Conservation (phyloP, 768 basidiomycete genomes). For the Calocera cornea region DNA sequence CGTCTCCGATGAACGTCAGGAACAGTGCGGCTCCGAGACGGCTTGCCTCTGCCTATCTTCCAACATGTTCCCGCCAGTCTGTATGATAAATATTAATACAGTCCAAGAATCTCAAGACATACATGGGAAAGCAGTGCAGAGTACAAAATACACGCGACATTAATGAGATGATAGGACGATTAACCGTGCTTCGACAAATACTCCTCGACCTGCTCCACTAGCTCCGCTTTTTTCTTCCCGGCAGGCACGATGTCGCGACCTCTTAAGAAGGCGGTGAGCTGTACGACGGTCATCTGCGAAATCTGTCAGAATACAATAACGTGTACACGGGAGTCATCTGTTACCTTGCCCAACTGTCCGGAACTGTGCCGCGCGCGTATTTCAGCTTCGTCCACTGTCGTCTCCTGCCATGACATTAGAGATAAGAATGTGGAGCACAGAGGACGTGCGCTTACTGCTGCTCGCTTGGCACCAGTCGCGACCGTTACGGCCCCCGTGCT, state of each 20-base stretch:
- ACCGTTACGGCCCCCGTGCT: slow-evolving; percentile 31
- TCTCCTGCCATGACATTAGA: slow-evolving; percentile 32
- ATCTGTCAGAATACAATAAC: slow-evolving; percentile 12
- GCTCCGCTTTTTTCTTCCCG: slow-evolving; percentile 60
- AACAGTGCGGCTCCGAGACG: too few relatives aligned
- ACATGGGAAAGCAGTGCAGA: too few relatives aligned
- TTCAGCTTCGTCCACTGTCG: slow-evolving; percentile 56
- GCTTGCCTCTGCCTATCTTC: too few relatives aligned
- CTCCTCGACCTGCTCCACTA: slow-evolving; percentile 49
- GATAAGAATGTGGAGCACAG: slow-evolving; percentile 1
- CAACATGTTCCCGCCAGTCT: too few relatives aligned
- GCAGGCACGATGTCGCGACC: slow-evolving; percentile 40
- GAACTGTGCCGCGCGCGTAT: slow-evolving; percentile 50
- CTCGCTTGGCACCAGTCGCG: slow-evolving; percentile 50
- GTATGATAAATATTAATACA: too few relatives aligned
- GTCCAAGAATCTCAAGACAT: too few relatives aligned
- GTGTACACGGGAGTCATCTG: slow-evolving; percentile 15
- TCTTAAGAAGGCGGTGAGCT: slow-evolving; percentile 71
- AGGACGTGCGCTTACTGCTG: slow-evolving; percentile 40
- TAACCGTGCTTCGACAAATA: slow-evolving; percentile 38
- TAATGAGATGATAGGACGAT: background rate
- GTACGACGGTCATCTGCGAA: slow-evolving; percentile 55
- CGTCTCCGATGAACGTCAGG: too few relatives aligned
- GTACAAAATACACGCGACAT: too few relatives aligned
- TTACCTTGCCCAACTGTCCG: slow-evolving; percentile 53